Base-by-base conservation (phyloP, 192 early-diverging fungal species). In the Entomortierella lignicola region DNA sequence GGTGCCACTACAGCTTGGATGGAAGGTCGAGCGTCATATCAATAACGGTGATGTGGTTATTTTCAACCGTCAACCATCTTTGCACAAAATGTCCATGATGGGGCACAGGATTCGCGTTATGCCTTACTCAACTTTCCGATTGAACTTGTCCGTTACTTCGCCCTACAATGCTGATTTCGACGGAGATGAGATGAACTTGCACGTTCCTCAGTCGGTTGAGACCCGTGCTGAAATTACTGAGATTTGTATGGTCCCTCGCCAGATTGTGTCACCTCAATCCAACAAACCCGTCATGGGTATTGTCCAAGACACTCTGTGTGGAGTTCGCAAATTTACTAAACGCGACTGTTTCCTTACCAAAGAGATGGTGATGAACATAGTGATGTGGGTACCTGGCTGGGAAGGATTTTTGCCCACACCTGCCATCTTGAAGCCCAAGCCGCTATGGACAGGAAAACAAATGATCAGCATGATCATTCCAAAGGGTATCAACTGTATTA, bases 31-130 rank as follows among this genome's bases (percentile, higher is more conserved):
- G 83, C 90, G 98, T 43, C 97, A 98, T 81, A 85, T 99, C 80
- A 85, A 96, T 70, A 94, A 98, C 72, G 94, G 92, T 55, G 98
- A 99, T 77, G 89, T 97, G 34, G 92, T 99, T 63, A 98, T 99
- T 72, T 99, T 99, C 88, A 99, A 99, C 83, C 96, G 98, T 55
- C 98, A 99, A 85, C 98, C 98, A 8, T 96, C 94, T 44, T 85
- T 99, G 58, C 98, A 99, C 86, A 99, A 99, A 81, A 98, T 98
- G 97, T 97, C 95, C 72, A 99, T 99, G 98, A 99, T 99, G 98
- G 98, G 96, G 10, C 98, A 99, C 82, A 85, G 88, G 39, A 93
- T 98, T 59, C 93, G 94, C 67, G 95, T 99, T 42, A 98, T 99
- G 98, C 98, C 98, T 4, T 98, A 97, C 83, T 98, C 96, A 27